phyloP scores from a whole-genome alignment of 2,329 filamentous ascomycete genomes.

The Dothiorella sarmentorum region DNA sequence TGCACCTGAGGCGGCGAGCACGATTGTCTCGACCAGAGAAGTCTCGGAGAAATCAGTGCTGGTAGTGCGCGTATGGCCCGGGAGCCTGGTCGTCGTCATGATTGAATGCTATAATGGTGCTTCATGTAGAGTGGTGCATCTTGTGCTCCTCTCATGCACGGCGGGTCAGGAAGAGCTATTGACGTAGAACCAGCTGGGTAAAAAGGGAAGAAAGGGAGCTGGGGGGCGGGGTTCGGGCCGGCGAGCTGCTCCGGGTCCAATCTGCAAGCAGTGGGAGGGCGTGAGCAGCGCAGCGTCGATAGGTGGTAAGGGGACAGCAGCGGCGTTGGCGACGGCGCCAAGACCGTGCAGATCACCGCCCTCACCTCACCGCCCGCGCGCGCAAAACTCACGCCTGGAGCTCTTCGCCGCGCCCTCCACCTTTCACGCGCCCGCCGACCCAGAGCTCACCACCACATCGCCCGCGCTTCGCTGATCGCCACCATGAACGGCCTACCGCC shows the following conservation, averaged over 20 bases:
- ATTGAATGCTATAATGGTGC: neutral
- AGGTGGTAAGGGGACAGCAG: constrained; percentile 15
- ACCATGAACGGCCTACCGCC: constrained; percentile 59
- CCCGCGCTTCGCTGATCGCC: neutral
- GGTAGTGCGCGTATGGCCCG: constrained; percentile 29
- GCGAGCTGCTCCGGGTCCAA: neutral
- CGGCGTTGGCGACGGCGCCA: constrained; percentile 4
- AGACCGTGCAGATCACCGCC: constrained; percentile 6
- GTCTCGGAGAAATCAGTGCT: constrained; percentile 36
- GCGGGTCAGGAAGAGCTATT: neutral
- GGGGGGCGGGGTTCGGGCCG: neutral
- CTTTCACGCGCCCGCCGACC: neutral
- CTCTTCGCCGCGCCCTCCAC: neutral
- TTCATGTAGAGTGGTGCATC: constrained; percentile 13
- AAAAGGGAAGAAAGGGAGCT: neutral
- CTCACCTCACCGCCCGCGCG: constrained; percentile 15
- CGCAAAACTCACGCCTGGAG: constrained; percentile 9
- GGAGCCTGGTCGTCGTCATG: constrained; percentile 6
- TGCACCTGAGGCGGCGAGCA: constrained; percentile 35
- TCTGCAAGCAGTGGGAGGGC: constrained; percentile 4
- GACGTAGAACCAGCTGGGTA: neutral
- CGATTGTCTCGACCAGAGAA: constrained; percentile 38
- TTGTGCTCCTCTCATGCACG: constrained; percentile 7
- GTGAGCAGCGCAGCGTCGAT: neutral
- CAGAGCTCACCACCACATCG: neutral